phyloP scores from a whole-genome alignment of 2,329 filamentous ascomycete species.

The Microsporum canis region DNA sequence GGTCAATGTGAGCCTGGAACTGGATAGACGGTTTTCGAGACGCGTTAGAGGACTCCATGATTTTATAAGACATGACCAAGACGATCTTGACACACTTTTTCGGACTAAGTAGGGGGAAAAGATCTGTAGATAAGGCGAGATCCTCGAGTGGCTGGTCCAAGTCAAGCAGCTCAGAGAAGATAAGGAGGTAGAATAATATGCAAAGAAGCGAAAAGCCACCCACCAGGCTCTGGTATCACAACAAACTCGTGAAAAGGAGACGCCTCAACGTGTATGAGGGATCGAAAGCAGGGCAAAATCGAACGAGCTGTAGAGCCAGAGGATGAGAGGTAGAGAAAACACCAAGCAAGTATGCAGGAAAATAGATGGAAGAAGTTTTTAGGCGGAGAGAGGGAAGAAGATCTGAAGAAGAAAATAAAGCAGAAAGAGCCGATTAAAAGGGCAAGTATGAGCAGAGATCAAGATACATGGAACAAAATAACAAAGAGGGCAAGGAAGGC shows the following conservation, averaged over 20 bases:
- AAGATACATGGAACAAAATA: slow-evolving; percentile 4
- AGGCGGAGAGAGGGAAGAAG: background rate
- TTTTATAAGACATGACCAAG: slow-evolving; percentile 22
- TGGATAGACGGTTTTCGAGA: slow-evolving; percentile 19
- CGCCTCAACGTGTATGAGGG: background rate
- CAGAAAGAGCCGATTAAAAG: slow-evolving; percentile 4
- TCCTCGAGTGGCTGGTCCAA: background rate
- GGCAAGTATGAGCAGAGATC: slow-evolving; percentile 4
- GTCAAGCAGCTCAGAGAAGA: background rate
- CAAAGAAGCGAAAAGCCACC: slow-evolving; percentile 2
- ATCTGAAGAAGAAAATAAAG: background rate
- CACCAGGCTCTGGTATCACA: background rate
- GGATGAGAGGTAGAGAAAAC: background rate
- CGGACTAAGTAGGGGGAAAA: background rate
- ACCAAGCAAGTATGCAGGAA: slow-evolving; percentile 6
- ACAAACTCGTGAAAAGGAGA: background rate
- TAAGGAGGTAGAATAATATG: background rate
- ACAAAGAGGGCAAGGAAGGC: slow-evolving; percentile 3
- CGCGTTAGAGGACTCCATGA: slow-evolving; percentile 18
- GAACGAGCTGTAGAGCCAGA: background rate
- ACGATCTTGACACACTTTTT: background rate
- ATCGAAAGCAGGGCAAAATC: background rate
- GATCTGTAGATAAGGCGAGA: background rate
- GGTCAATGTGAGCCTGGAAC: slow-evolving; percentile 15
- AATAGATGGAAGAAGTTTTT: slow-evolving; percentile 3